Base-by-base conservation (phyloP, 192 early-diverging fungal species). In the Phycomyces blakesleeanus region DNA sequence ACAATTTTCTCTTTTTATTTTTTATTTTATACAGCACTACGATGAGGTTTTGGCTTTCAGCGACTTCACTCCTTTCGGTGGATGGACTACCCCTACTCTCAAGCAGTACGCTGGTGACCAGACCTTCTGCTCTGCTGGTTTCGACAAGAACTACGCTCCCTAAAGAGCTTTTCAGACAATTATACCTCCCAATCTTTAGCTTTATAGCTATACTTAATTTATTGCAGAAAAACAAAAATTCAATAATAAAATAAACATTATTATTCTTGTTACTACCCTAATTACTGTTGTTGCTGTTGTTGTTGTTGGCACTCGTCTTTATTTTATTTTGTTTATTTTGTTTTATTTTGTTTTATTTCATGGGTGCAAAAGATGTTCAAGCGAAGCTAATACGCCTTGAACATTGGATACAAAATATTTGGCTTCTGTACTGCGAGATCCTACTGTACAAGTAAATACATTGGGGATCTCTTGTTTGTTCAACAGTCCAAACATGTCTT, bases 401-500 rank as follows among this genome's bases (percentile, higher is more conserved):
- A 81, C 77, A n/a, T 78, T 77, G 16, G 70, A 67, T 21, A 82
- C 71, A 61, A 78, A 83, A 60, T 75, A 85, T 11, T 76, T 75
- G 5, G 83, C 83, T 49, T 83, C 76, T 26, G 78, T 78, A 59
- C 77, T 78, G 55, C 78, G 77, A 29, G 75, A 72, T 20, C 83
- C 83, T 12, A 83, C 81, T 2, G 80, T 81, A 41, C 81, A 83
- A 24, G 81, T 85, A 16, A 83, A 63, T 9, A 75, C 68, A 15
- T 52, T 58, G 9, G 74, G 68, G 0, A 69, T 55, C 2, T 69
- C 59, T 51, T 76, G 56, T 42, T 78, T 80, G 50, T 83, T 79
- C 18, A 90, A 69, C 53, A 81, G 85, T 49, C 78, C 81, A 78
- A 93, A 93, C 88, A 93, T 88, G 51, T 83, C 87, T 71, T 93